Base-by-base conservation (phyloP, 768 basidiomycete species). In the Collybiopsis luxurians region DNA sequence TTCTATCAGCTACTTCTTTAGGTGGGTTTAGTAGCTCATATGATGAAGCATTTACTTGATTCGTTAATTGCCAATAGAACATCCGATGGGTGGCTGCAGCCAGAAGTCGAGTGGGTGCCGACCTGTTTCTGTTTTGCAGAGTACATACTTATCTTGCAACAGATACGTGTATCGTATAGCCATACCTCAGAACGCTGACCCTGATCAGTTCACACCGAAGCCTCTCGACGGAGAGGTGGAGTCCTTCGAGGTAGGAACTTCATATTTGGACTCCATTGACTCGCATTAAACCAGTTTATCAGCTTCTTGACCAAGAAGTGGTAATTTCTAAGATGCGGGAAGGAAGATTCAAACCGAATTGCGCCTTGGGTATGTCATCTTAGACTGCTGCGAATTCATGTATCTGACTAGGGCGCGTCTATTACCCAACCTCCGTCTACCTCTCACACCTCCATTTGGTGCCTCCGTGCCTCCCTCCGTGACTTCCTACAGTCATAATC, bases 171-270 rank as follows among this genome's bases (percentile, higher is more conserved):
- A 94, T 64, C 93, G 98, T 63, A 75, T 98, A 47, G 69, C 71
- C 47, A 79, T 97, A 21, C 93, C 92, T 0, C 60, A 73, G 4
- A 72, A 70, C 30, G 66, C 64, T 13, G 77, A 83, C 60, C 66
- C 79, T 17, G 69, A 74, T 13, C 70, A 77, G 17, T 83, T 89
- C 60, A 74, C 76, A 46, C 92, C 92, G 6, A 77, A 78, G 51
- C 92, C 95, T 0, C 75, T 83, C 21, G 97, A 99, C 61, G 95
- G 92, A 24, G 97, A 99, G 67, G 97, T 97, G 2, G 95, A 97
- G 67, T 87, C 82, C 1, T 99, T 99, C 63, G 84, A 93, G 75
- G 95, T 94, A 55, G 52, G 79, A 11, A 28, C 3, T 27, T 26
- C 4, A 7, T 27, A 19, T 47, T 36, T 6, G 38, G 7, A 17